phyloP scores from a whole-genome alignment of 2,329 filamentous ascomycete genomes.

The Epichloe scottii region DNA sequence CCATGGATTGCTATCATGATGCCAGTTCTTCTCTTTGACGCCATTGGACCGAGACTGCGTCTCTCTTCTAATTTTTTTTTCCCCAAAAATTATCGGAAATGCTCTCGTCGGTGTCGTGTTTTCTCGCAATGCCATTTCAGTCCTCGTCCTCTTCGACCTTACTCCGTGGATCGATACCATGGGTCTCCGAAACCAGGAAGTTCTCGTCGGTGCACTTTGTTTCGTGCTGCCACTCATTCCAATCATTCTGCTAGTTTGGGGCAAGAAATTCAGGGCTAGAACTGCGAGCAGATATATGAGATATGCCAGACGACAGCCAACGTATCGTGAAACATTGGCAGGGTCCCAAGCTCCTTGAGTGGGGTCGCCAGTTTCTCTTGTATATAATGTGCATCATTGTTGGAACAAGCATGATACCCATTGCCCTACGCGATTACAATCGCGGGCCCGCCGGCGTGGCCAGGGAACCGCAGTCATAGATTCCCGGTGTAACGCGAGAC shows the following conservation, averaged over 20 bases:
- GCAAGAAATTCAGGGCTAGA: constrained; percentile 6
- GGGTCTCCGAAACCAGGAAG: constrained; percentile 10
- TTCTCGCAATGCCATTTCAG: constrained; percentile 12
- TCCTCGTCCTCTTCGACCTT: constrained; percentile 11
- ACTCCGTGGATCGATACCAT: constrained; percentile 13
- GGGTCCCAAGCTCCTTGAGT: too few relatives aligned
- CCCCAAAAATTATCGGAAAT: constrained; percentile 12
- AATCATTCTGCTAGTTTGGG: constrained; percentile 7
- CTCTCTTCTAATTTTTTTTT: background rate
- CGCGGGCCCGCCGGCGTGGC: too few relatives aligned
- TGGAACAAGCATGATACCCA: too few relatives aligned
- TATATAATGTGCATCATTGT: too few relatives aligned
- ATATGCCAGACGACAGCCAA: constrained; percentile 6
- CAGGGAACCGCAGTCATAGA: too few relatives aligned
- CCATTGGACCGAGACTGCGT: background rate
- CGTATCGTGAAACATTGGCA: background rate
- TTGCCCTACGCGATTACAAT: too few relatives aligned
- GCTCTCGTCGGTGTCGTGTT: constrained; percentile 14
- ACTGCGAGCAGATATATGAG: constrained; percentile 5
- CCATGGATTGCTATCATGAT: constrained; percentile 24
- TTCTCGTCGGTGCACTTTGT: constrained; percentile 6
- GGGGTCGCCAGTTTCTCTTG: too few relatives aligned
- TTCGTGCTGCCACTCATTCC: constrained; percentile 6
- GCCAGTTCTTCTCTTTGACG: constrained; percentile 11
- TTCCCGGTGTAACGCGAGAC: too few relatives aligned